phyloP scores from a whole-genome alignment of 257 asterid species.

The Cordia subcordata region DNA sequence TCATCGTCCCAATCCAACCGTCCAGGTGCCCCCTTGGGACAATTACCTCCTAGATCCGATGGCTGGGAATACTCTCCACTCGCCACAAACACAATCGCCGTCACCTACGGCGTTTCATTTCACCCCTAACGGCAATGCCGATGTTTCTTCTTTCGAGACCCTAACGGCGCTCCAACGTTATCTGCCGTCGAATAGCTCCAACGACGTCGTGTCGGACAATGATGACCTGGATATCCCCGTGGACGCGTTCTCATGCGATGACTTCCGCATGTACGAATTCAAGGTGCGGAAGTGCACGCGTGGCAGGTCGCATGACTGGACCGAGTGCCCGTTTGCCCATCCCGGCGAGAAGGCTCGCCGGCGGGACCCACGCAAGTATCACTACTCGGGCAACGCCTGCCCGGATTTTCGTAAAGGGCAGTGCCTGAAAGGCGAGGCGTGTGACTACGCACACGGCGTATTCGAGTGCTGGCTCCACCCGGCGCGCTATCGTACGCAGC shows the following conservation, averaged over 20 bases:
- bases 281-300: slow-evolving; percentile 69
- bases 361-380: slow-evolving; percentile 65
- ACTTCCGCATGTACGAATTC: slow-evolving; percentile 84
- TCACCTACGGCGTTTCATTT: slow-evolving; percentile 27
- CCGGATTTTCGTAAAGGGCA: slow-evolving; percentile 67
- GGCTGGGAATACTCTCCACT: slow-evolving; percentile 37
- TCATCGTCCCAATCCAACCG: slow-evolving; percentile 63
- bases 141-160: slow-evolving; percentile 21
- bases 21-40: slow-evolving; percentile 68
- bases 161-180: slow-evolving; percentile 59
- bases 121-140: slow-evolving; percentile 12
- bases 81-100: too few relatives aligned
- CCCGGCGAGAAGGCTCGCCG: slow-evolving; percentile 96
- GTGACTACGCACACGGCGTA: slow-evolving; percentile 92
- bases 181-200: slow-evolving; percentile 49
- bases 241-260: slow-evolving; percentile 75
- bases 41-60: slow-evolving; percentile 40
- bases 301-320: slow-evolving; percentile 89
- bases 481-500: slow-evolving; percentile 85
- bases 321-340: slow-evolving; percentile 86
- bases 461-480: slow-evolving; percentile 97
- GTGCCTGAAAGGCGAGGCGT: slow-evolving; percentile 68
- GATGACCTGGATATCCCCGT: slow-evolving; percentile 61
- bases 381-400: slow-evolving; percentile 72
- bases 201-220: slow-evolving; percentile 23